phyloP scores from a whole-genome alignment of 2,329 filamentous ascomycete genomes.

The Tolypocladium tundrense region DNA sequence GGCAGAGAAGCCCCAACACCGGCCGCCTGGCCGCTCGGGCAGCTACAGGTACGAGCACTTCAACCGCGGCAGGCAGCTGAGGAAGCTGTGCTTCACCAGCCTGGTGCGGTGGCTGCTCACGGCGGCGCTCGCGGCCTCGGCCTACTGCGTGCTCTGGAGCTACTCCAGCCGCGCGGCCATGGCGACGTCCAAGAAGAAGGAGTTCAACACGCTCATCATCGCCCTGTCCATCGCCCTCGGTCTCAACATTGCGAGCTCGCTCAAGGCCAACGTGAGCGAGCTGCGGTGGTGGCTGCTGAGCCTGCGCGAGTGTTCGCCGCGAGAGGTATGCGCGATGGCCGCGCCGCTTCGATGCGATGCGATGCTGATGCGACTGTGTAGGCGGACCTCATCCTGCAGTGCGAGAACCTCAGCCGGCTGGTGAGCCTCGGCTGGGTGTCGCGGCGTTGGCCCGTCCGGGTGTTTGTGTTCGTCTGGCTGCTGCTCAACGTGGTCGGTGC shows the following conservation, averaged over 20 bases:
- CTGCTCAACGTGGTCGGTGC: slow-evolving; percentile 12
- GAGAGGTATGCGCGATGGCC: slow-evolving; percentile 23
- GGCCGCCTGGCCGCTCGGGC: background rate
- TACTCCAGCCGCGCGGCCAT: slow-evolving; percentile 19
- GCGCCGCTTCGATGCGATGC: background rate
- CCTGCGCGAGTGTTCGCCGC: slow-evolving; percentile 21
- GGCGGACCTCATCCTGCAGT: slow-evolving; percentile 12
- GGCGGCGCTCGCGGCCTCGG: slow-evolving; percentile 13
- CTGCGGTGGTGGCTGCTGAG: slow-evolving; percentile 36
- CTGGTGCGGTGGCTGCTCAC: slow-evolving; percentile 18
- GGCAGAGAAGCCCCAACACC: background rate
- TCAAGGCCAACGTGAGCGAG: slow-evolving; percentile 32
- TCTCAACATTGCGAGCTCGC: slow-evolving; percentile 28
- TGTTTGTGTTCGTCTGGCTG: slow-evolving; percentile 12
- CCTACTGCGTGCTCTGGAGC: slow-evolving; percentile 17
- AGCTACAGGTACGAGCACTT: slow-evolving; percentile 12
- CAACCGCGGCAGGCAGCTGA: slow-evolving; percentile 9
- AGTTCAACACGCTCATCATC: slow-evolving; percentile 33
- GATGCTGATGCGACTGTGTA: background rate
- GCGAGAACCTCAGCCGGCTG: slow-evolving; percentile 14
- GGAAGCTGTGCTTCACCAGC: slow-evolving; percentile 7
- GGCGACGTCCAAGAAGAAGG: slow-evolving; percentile 22
- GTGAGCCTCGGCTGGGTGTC: slow-evolving; percentile 9
- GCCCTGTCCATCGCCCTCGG: slow-evolving; percentile 30
- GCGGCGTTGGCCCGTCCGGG: slow-evolving; percentile 6